phyloP scores from a whole-genome alignment of 2,329 filamentous ascomycete species.

The Fusarium sp. region DNA sequence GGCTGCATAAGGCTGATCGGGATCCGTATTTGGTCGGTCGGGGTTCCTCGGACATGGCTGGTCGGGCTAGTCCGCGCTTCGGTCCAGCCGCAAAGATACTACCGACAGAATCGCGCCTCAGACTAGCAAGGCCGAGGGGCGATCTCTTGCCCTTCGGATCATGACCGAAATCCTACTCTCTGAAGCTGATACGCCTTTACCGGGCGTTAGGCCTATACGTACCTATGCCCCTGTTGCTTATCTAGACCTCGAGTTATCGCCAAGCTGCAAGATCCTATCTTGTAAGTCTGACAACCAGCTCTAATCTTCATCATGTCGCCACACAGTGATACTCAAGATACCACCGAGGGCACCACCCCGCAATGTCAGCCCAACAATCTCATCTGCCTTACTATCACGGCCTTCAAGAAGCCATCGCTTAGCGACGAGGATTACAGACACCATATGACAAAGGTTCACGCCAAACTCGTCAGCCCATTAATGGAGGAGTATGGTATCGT shows the following conservation, averaged over 20 bases:
- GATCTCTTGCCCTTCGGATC: neutral
- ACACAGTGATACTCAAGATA: neutral
- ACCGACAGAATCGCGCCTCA: neutral
- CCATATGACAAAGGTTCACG: conserved; percentile 41
- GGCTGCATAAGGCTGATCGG: neutral
- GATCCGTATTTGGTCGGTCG: neutral
- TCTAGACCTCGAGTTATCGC: neutral
- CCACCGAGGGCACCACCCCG: neutral
- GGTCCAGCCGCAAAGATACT: neutral
- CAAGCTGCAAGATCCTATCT: neutral
- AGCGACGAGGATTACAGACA: conserved; percentile 41
- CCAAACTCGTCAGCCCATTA: conserved; percentile 37
- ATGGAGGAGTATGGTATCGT: conserved; percentile 43
- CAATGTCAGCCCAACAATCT: neutral
- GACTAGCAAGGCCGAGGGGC: neutral
- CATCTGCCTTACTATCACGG: conserved; percentile 41
- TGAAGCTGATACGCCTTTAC: neutral
- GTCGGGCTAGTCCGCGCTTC: neutral
- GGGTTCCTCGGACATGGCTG: neutral
- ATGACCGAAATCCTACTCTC: neutral
- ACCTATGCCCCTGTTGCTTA: neutral
- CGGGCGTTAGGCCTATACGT: neutral
- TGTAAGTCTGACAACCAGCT: neutral
- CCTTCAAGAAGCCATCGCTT: conserved; percentile 40
- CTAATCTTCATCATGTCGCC: neutral